Evolutionary conservation across 1,284 basidiomycete genomes (phyloP), one percentile per base, ranked within the genome.

Genomic region (Cryptococcus wingfieldii): DNA sequence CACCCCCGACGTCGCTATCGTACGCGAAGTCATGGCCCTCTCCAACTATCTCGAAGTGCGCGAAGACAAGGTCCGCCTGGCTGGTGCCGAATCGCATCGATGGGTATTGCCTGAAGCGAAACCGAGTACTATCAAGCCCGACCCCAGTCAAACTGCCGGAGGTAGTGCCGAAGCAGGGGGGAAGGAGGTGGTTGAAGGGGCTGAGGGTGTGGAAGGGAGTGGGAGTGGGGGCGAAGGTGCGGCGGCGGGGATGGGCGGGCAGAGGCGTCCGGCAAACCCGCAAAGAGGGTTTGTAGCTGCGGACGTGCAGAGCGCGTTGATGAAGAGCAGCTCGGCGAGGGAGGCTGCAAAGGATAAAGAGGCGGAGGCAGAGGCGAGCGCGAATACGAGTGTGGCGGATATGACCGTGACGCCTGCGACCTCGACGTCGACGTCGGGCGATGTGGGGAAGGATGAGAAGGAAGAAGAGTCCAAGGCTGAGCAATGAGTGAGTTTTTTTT

Each of bases 11-110:
- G 64, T 80, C 12, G 76, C 82, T 38, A 76, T 89, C 46, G 86
- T 95, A 38, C 79, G 79, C 53, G 88, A 91, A 44, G 85, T 88
- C 12, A 81, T 95, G 63, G 74, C 66, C 14, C 77, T 86, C 19
- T 91, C 89, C 14, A 78, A 78, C 13, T 69, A 87, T 19, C 84
- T 90, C 50, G 87, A 95, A 74, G 83, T 92, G n/a, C 78, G 78
- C n/a, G 76, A 73, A 23, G 71, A 77, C 47, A 83, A 82, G 76
- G 88, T 88, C 31, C 82, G 90, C 31, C 83, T 88, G 79, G 75
- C 79, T 2, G 78, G 80, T 37, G 75, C 72, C 2, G 76, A 73
- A 10, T 89, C 87, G 84, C 79, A 82, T 65, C 74, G 79, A 54
- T 91, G 83, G 72, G 83, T 91, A 16, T 75, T 91, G n/a, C 89